Conservation (phyloP, 1,139 yeast genomes). For the Debaryomyces subglobosus region DNA sequence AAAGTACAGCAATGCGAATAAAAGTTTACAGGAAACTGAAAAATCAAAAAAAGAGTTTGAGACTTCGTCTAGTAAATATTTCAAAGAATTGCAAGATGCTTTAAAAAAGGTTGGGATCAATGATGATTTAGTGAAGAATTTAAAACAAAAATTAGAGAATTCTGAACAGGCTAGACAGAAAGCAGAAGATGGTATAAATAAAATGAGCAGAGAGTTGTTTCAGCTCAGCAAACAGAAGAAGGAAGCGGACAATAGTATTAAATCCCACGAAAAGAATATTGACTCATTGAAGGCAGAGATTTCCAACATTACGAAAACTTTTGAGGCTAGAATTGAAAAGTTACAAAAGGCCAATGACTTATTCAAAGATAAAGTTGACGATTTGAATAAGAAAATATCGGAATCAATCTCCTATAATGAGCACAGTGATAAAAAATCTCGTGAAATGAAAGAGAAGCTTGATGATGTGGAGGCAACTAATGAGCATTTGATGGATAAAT, state of each 20-base stretch:
- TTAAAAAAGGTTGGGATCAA: constrained; percentile 25
- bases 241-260: constrained; percentile 15
- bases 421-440: constrained; percentile 18
- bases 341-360: constrained; percentile 26
- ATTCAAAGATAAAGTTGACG: constrained; percentile 27
- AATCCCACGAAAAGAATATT: constrained; percentile 14
- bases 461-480: constrained; percentile 39
- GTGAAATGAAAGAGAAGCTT: constrained; percentile 25
- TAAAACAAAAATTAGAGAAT: constrained; percentile 31
- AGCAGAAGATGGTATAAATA: constrained; percentile 87
- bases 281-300: constrained; percentile 18
- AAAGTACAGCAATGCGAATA: constrained; percentile 36
- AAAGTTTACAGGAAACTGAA: constrained; percentile 36
- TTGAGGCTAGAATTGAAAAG: constrained; percentile 27
- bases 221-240: constrained; percentile 63
- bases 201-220: constrained; percentile 84
- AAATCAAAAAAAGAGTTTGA: constrained; percentile 37
- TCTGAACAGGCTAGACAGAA: constrained; percentile 56
- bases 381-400: constrained; percentile 22
- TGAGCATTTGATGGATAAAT: constrained; percentile 44
- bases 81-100: constrained; percentile 34
- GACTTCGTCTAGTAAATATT: constrained; percentile 28
- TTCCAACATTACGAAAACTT: constrained; percentile 21
- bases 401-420: constrained; percentile 14
- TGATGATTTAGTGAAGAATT: constrained; percentile 26